These are phyloP conservation scores for Prunus mongolica DNA, from an alignment of 306 rosid species.

Conservation along the genomic window DNA sequence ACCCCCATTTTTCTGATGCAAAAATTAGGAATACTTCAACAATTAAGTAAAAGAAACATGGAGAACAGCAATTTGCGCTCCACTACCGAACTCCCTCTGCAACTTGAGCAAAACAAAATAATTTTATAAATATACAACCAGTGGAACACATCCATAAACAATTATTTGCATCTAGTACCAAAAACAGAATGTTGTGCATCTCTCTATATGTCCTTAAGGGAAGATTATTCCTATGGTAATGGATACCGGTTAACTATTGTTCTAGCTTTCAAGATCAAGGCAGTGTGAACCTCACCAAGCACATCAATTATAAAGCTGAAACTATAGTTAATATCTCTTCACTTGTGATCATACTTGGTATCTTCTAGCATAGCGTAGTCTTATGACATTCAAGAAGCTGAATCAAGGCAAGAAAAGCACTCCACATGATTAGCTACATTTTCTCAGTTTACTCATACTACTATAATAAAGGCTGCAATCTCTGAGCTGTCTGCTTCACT, in stretches of 20 bases:
- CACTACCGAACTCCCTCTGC: conserved; percentile 25
- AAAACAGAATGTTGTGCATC: background rate
- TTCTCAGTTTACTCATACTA: background rate
- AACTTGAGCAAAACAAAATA: conserved; percentile 11
- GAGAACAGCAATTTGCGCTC: conserved; percentile 20
- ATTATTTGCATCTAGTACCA: background rate
- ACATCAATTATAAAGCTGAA: background rate
- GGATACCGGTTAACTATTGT: background rate
- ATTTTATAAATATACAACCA: background rate
- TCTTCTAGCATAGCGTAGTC: background rate
- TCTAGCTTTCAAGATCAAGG: background rate
- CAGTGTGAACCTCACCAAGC: background rate
- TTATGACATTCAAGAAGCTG: background rate
- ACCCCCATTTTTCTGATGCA: conserved; percentile 61
- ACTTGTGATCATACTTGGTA: background rate
- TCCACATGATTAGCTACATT: background rate
- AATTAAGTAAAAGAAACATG: conserved; percentile 13
- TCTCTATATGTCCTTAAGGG: background rate
- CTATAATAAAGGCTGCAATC: background rate
- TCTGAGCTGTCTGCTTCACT: background rate
- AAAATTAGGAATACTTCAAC: conserved; percentile 32
- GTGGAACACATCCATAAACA: background rate
- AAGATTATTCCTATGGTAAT: background rate
- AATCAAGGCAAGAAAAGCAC: background rate
- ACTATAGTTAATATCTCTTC: background rate